Percentiles rank a stretch among this genome's conserved stretches.
These are phyloP conservation scores for Hypoxylon lenormandii DNA, from an alignment of 495 filamentous ascomycete genomes.

Conservation along the genomic window DNA sequence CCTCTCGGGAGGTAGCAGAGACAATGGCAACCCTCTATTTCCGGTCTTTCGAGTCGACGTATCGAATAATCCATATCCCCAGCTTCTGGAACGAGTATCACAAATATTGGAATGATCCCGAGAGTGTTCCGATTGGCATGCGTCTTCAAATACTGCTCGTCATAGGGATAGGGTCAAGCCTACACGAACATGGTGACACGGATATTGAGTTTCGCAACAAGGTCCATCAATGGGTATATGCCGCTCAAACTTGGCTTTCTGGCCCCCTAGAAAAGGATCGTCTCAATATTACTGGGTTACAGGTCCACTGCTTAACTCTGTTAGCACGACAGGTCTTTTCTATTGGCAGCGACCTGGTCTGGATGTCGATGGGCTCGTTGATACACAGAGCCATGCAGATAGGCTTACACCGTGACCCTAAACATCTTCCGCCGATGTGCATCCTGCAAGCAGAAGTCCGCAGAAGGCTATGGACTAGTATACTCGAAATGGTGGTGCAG, in stretches of 20 bases:
- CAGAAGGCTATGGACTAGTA: conserved; percentile 71
- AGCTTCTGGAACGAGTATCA: conserved; percentile 68
- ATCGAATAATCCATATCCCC: conserved; percentile 69
- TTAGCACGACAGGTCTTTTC: conserved; percentile 66
- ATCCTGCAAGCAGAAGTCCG: conserved; percentile 66
- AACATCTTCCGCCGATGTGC: conserved; percentile 61
- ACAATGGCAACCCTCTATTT: conserved; percentile 67
- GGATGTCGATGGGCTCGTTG: conserved; percentile 67
- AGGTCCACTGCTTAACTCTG: conserved; percentile 67
- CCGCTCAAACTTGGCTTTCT: conserved; percentile 67
- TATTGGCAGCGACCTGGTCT: conserved; percentile 66
- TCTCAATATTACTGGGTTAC: conserved; percentile 63
- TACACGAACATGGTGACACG: conserved; percentile 52
- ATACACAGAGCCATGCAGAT: conserved; percentile 69
- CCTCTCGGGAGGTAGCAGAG: conserved; percentile 64
- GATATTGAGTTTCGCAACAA: conserved; percentile 52
- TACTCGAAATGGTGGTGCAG: conserved; percentile 70
- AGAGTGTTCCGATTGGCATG: conserved; percentile 51
- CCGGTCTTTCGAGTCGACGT: conserved; percentile 66
- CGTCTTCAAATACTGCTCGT: conserved; percentile 66
- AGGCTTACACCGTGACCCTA: conserved; percentile 70
- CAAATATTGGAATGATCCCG: conserved; percentile 60
- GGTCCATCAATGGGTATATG: conserved; percentile 66
- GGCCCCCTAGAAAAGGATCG: conserved; percentile 66
- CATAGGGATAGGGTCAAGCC: conserved; percentile 65